Conservation (phyloP, 176 grass and related monocot species). For the Miscanthus lutarioriparius region DNA sequence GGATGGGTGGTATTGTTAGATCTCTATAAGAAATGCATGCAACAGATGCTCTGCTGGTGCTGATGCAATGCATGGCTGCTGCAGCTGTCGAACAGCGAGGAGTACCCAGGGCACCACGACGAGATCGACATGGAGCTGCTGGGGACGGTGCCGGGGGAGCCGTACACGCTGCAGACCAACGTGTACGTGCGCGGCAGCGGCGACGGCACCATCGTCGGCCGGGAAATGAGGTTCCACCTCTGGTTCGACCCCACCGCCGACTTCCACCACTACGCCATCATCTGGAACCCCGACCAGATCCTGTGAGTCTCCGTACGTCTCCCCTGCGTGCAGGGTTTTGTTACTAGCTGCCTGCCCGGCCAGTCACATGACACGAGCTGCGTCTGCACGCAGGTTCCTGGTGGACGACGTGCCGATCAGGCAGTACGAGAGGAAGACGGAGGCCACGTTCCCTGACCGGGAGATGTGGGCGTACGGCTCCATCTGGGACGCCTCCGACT, state of each 20-base stretch:
- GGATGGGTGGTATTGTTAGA: no score
- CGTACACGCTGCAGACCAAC: constrained; percentile 71
- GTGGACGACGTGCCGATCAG: constrained; percentile 67
- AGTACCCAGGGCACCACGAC: constrained; percentile 58
- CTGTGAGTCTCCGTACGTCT: constrained; percentile 33
- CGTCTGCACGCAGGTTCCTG: constrained; percentile 47
- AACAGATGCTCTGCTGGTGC: no score
- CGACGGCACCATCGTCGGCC: constrained; percentile 52
- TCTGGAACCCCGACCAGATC: constrained; percentile 66
- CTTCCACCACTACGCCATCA: constrained; percentile 68
- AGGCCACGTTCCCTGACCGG: constrained; percentile 47
- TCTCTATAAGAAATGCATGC: no score
- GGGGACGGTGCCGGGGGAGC: constrained; percentile 57
- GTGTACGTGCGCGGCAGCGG: constrained; percentile 69
- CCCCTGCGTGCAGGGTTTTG: not conserved
- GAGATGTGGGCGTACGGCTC: constrained; percentile 82
- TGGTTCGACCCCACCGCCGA: constrained; percentile 76
- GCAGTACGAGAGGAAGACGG: constrained; percentile 58
- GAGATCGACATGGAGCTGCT: constrained; percentile 73
- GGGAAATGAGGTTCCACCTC: constrained; percentile 77
- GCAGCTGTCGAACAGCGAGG: constrained; percentile 59
- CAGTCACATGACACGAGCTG: not conserved
- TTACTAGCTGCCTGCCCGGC: not conserved
- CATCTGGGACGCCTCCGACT: constrained; percentile 87
- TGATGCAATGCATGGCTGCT: no score